phyloP scores from a whole-genome alignment of 129 eudicot genomes.

The Chrysanthemum makinoi region DNA sequence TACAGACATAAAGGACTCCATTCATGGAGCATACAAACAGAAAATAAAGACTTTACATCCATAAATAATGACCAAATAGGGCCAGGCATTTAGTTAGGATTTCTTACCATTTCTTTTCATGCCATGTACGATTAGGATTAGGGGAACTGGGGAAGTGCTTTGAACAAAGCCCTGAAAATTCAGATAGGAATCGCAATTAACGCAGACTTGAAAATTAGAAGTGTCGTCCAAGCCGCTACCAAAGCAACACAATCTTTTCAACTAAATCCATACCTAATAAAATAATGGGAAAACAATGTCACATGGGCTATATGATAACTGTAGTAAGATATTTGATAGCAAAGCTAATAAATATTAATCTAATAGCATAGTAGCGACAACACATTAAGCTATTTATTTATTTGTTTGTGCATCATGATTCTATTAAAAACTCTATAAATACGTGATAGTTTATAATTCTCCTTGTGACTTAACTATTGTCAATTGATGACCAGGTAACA shows the following conservation, averaged over 20 bases:
- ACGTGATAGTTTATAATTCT: no score
- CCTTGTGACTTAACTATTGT: no score
- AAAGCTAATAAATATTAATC: no score
- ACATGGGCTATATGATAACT: slow-evolving; percentile 4
- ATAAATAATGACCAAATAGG: slow-evolving; percentile 20
- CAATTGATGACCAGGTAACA: no score
- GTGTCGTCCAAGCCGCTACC: slow-evolving; percentile 92
- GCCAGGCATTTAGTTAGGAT: neutral
- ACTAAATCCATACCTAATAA: slow-evolving; percentile 70
- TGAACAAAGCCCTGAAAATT: slow-evolving; percentile 73
- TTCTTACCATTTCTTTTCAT: slow-evolving; percentile 85
- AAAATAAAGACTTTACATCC: slow-evolving; percentile 27
- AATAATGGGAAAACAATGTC: slow-evolving; percentile 19
- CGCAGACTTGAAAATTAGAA: slow-evolving; percentile 62
- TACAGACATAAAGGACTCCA: no score
- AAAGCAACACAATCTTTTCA: slow-evolving; percentile 70
- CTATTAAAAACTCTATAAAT: no score
- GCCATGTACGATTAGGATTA: no score
- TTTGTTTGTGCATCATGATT: no score
- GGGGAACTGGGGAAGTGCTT: slow-evolving; percentile 78
- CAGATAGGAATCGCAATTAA: slow-evolving; percentile 70
- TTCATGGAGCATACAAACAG: neutral
- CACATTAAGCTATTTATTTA: no score
- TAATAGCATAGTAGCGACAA: no score
- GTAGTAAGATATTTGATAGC: no score